phyloP scores from a whole-genome alignment of 176 grass and related monocot genomes.

The Raddia guianensis region DNA sequence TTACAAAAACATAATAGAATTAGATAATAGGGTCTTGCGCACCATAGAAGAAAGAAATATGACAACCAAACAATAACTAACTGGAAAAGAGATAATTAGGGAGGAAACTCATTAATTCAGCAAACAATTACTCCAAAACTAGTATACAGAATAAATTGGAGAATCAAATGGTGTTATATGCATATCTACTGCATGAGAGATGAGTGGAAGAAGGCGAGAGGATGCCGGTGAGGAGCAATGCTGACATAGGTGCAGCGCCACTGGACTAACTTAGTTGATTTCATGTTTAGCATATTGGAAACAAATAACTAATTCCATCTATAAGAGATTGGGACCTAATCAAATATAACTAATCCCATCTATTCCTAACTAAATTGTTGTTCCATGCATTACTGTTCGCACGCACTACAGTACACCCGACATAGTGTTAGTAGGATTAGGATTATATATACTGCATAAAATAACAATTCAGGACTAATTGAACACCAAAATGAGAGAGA shows the following conservation, averaged over 20 bases:
- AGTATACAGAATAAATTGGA: background rate
- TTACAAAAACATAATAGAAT: background rate
- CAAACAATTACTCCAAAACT: background rate
- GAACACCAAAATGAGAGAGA: constrained; percentile 14
- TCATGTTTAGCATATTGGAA: too few species aligned
- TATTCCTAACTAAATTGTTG: too few species aligned
- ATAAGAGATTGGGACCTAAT: too few species aligned
- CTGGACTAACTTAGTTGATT: too few species aligned
- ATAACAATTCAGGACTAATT: constrained; percentile 10
- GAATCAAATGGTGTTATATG: background rate
- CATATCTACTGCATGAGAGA: too few species aligned
- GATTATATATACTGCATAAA: constrained; percentile 10
- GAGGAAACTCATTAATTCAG: background rate
- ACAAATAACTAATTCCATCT: too few species aligned
- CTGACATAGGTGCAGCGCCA: too few species aligned
- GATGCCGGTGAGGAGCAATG: too few species aligned
- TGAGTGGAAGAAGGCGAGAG: too few species aligned
- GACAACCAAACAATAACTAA: background rate
- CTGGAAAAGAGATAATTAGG: constrained; percentile 10
- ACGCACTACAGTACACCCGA: too few species aligned
- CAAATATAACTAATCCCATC: too few species aligned
- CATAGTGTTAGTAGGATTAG: background rate
- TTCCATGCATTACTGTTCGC: too few species aligned
- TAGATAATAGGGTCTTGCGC: constrained; percentile 5
- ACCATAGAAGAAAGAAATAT: background rate